Evolutionary conservation across 1,139 yeast species (phyloP), one percentile per base, ranked within the genome.

Genomic region (Geotrichum aggregatum): DNA sequence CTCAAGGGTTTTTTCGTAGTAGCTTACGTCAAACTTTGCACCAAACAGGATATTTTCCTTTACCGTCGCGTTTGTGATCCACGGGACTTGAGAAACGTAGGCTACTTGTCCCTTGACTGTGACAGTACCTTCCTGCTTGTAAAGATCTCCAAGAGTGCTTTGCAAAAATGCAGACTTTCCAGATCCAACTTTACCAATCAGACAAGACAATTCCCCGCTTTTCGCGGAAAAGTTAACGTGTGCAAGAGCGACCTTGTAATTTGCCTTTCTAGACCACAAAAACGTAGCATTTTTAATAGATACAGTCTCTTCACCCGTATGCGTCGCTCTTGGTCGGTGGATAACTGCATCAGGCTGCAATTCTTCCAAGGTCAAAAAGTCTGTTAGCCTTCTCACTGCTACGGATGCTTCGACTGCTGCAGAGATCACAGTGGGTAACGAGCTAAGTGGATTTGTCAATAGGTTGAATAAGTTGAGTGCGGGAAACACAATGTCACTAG

Each of bases 31-130:
- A 62, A 69, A 84, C 57, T 75, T 78, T 64, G 82, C 84, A 13
- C 96, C 96, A 71, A 87, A 87, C 50, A 86, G 65, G 59, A 88
- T 84, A 59, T 88, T 88, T 33, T 86, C 92, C 58, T 79, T 81
- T 3, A 81, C 71, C 8, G 87, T 74, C 10, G 87, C 87, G 66
- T 85, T 87, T 77, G 83, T 79, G 48, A 86, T 80, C 96, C 95
- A 87, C 1, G 95, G 76, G 44, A 78, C 76, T 69, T 88, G 96
- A 1, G 95, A 78, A 56, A 87, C 89, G 63, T 86, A 87, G 0
- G 96, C 95, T 39, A 87, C 71, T 21, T 79, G 72, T 1, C 95
- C 95, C 58, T 76, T 75, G 30, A 85, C 77, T 26, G 71, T 72
- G 1, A 85, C 87, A 33, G 78, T 73, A 46, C 96, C 96, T 51